Evolutionary conservation across 2,329 filamentous ascomycete species (phyloP), one percentile per base, ranked within the genome.

Genomic region (Myrmaecium sp.): DNA sequence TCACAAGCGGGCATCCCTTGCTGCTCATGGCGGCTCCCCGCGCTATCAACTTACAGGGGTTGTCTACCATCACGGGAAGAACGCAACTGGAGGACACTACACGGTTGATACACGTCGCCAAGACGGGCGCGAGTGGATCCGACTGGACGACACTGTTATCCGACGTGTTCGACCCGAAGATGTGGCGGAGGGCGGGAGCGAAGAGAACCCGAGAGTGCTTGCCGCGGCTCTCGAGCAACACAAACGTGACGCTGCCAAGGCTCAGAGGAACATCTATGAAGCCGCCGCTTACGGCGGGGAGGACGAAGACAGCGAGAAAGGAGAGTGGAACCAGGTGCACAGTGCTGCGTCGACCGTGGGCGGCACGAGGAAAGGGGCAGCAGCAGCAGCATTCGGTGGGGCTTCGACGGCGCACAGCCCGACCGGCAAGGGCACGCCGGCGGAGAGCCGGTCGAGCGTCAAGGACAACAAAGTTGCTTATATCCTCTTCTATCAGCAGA

Each of bases 401-500:
- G n/a, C n/a, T n/a, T n/a, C n/a, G n/a, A 54, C 59, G 21, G 73
- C 63, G 5, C 61, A 62, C 23, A 55, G 52, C 24, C 59, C 59
- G 13, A 55, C 60, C 17, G 54, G 56, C 36, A 52, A 56, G 60
- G 43, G 55, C 58, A 53, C 54, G 61, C 56, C 64, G 69, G 58
- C 51, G 26, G 35, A 39, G 37, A 68, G 57, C 37, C 66, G 55
- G 34, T 55, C 55, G 31, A 64, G 63, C 11, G 53, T 79, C 46
- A 82, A 81, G 53, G 86, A 95, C 51, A 93, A 86, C 63, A 93
- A 92, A 63, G 86, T 94, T 31, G 89, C 89, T 4, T 98, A 98
- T 55, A 70, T 98, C 38, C 58, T 98, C 45, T 92, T 98, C 57
- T 98, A 98, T 52, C 77, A 94, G 58, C 72, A 71, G 42, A 68